A percentile compares a stretch with the other conserved stretches of the same genome.
Conservation (phyloP, 2,329 filamentous ascomycete genomes). For the Aureobasidium sp. region DNA sequence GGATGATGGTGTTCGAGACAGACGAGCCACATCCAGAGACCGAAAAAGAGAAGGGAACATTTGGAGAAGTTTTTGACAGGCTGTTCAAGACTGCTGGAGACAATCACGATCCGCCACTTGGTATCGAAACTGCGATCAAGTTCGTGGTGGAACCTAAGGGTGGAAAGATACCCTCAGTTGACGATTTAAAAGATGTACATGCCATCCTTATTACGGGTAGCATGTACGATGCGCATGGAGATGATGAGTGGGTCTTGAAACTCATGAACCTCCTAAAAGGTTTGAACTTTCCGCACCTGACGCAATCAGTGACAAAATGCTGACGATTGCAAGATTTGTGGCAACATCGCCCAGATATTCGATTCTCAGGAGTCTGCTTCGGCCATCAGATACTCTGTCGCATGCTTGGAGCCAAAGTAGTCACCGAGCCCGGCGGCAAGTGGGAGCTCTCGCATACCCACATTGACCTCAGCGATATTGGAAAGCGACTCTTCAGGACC, state of each 20-base stretch:
- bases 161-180: constrained; percentile 41
- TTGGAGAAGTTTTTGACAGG: constrained; percentile 47
- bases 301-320: background rate
- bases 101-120: constrained; percentile 47
- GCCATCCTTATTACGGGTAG: constrained; percentile 43
- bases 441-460: constrained; percentile 43
- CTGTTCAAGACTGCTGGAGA: constrained; percentile 47
- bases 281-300: constrained; percentile 24
- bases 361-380: constrained; percentile 44
- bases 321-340: constrained; percentile 40
- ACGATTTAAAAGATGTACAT: constrained; percentile 41
- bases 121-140: constrained; percentile 48
- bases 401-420: constrained; percentile 36
- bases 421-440: constrained; percentile 33
- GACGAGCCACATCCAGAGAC: constrained; percentile 50
- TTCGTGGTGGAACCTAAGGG: constrained; percentile 43
- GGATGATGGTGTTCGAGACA: constrained; percentile 52
- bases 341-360: constrained; percentile 45
- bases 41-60: constrained; percentile 43
- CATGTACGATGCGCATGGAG: constrained; percentile 42
- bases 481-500: constrained; percentile 36
- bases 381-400: constrained; percentile 43
- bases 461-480: constrained; percentile 35
- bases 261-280: constrained; percentile 41
- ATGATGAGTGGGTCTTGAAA: constrained; percentile 39